A percentile compares a stretch with the other conserved stretches of the same genome.
These are phyloP conservation scores for Medicago lupulina DNA, from an alignment of 306 rosid species.

Conservation along the genomic window DNA sequence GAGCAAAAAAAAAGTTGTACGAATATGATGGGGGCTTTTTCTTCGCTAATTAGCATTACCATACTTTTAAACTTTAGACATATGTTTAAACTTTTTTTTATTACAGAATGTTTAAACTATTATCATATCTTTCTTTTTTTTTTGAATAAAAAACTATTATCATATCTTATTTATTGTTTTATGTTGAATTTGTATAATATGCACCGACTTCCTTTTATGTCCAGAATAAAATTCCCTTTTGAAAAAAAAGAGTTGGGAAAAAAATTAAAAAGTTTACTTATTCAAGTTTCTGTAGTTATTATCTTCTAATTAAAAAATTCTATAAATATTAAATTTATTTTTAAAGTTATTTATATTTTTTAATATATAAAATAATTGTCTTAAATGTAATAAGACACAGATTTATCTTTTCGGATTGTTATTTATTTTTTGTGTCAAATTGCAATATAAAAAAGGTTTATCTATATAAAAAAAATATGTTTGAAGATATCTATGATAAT, in stretches of 20 bases:
- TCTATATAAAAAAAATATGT: too few relatives aligned
- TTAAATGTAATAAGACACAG: too few relatives aligned
- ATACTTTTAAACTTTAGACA: too few relatives aligned
- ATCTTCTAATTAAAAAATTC: neutral
- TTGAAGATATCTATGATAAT: too few relatives aligned
- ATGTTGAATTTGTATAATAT: neutral
- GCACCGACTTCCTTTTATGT: neutral
- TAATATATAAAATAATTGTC: too few relatives aligned
- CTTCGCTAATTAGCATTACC: neutral
- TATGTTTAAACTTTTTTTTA: neutral
- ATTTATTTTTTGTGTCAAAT: too few relatives aligned
- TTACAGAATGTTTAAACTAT: too few relatives aligned
- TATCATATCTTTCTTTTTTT: neutral
- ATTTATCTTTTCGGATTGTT: too few relatives aligned
- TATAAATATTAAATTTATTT: neutral
- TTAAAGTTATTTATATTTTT: too few relatives aligned
- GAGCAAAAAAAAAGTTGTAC: too few relatives aligned
- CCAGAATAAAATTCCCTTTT: neutral
- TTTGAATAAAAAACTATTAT: too few relatives aligned
- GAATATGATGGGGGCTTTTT: neutral
- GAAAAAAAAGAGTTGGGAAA: neutral
- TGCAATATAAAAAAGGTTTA: too few relatives aligned
- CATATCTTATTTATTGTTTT: neutral
- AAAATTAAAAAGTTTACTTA: neutral
- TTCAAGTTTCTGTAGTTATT: constrained; percentile 3